These are phyloP conservation scores for Exserohilum turcica DNA, from an alignment of 2,329 filamentous ascomycete species.

Conservation along the genomic window DNA sequence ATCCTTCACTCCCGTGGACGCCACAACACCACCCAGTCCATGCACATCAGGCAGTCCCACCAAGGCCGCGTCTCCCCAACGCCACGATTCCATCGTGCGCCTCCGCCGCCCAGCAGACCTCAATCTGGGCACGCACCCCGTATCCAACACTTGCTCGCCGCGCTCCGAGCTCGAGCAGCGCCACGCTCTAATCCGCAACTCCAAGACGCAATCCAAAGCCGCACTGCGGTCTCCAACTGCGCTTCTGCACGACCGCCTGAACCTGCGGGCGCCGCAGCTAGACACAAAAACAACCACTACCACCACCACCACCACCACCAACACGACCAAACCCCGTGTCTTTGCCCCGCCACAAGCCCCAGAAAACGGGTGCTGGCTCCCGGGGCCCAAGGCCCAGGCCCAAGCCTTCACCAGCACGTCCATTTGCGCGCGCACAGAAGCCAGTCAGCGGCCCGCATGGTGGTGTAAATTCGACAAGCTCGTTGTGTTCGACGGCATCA, in stretches of 20 bases:
- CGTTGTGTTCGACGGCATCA: slow-evolving; percentile 40
- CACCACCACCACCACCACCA: slow-evolving; percentile 9
- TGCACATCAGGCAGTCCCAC: slow-evolving; percentile 18
- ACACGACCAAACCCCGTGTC: slow-evolving; percentile 26
- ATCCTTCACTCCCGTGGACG: slow-evolving; percentile 17
- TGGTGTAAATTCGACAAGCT: slow-evolving; percentile 46
- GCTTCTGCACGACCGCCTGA: slow-evolving; percentile 37
- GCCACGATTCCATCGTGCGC: slow-evolving; percentile 16
- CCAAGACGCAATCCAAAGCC: slow-evolving; percentile 35
- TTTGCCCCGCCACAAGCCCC: slow-evolving; percentile 37
- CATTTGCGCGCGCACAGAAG: slow-evolving; percentile 36
- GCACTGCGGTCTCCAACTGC: slow-evolving; percentile 41
- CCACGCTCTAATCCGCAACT: slow-evolving; percentile 40
- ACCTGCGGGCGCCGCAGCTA: slow-evolving; percentile 26
- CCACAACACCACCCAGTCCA: slow-evolving; percentile 10
- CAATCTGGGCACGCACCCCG: slow-evolving; percentile 26
- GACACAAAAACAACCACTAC: slow-evolving; percentile 8
- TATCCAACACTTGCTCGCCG: slow-evolving; percentile 21
- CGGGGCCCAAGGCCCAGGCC: slow-evolving; percentile 28
- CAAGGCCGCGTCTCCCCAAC: slow-evolving; percentile 11
- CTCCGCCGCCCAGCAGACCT: slow-evolving; percentile 38
- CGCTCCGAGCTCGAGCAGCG: slow-evolving; percentile 41
- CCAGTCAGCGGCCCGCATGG: slow-evolving; percentile 33
- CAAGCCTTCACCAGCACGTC: slow-evolving; percentile 33
- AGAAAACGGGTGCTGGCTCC: slow-evolving; percentile 38